Evolutionary conservation across 1,139 yeast species (phyloP), one percentile per base, ranked within the genome.

Genomic region (Barnettozyma hawaiiensis): DNA sequence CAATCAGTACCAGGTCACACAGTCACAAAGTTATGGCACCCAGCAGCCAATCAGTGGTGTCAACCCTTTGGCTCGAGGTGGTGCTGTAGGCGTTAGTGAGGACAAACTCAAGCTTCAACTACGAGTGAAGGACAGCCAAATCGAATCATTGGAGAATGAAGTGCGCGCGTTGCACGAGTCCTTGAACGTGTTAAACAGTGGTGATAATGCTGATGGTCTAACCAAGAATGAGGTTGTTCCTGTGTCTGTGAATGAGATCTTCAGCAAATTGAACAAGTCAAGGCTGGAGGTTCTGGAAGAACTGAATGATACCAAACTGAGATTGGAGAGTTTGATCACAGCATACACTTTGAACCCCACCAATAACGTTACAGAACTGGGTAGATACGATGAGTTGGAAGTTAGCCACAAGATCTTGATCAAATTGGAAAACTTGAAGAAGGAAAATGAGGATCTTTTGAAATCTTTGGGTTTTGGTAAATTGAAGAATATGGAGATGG

Each of bases 321-420:
- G 84, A 50, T 64, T 85, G 40, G 94, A 85, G 54, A 73, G 84
- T 15, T 54, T 84, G n/a, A 57, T 82, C 22, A 73, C 81, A 3
- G 78, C 82, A 0, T 59, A 74, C 20, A 65, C 76, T 3, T 51
- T 73, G 42, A 69, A 69, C 45, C 76, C 77, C 7, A 54, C 64
- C 6, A 69, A 69, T 42, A 50, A 62, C 15, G 59, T 66, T 28
- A 73, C 76, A 3, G 66, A 67, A 29, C 60, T 65, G 44, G 84
- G 84, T 2, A 68, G 80, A 43, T 79, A 73, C 54, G 95, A 86
- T 55, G 85, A 80, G 38, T 78, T 83, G 52, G 92, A 85, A 50
- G 64, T 86, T 40, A 80, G 92, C 8, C 95, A 87, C 58, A 81
- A 84, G 52, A 76, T 85, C 44, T 69, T 86, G 40, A 71, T 75